Percentiles rank a stretch among this genome's conserved stretches.
Conservation (phyloP, 2,329 filamentous ascomycete species). For the Elsinoe australis region DNA sequence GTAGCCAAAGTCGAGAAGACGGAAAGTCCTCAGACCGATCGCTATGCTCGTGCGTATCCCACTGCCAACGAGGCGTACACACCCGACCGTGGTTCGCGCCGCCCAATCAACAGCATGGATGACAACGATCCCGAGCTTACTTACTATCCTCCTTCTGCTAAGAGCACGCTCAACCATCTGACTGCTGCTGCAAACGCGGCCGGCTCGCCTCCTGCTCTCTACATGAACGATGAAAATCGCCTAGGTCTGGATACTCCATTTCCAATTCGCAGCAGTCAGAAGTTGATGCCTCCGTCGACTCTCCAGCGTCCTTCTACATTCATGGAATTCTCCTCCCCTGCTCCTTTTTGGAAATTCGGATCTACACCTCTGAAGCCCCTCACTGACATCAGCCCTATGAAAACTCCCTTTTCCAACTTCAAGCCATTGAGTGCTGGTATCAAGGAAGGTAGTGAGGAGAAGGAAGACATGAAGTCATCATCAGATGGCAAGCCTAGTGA, state of each 20-base stretch:
- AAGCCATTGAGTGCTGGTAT: constrained; percentile 22
- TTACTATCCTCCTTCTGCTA: constrained; percentile 22
- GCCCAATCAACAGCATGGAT: constrained; percentile 27
- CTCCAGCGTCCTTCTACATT: constrained; percentile 74
- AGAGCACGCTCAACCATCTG: constrained; percentile 26
- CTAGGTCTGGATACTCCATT: constrained; percentile 33
- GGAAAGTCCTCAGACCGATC: constrained; percentile 38
- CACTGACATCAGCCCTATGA: constrained; percentile 33
- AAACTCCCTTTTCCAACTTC: constrained; percentile 30
- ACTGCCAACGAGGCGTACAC: constrained; percentile 47
- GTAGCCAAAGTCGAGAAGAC: constrained; percentile 21
- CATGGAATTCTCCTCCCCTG: constrained; percentile 77
- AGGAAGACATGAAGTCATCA: constrained; percentile 21
- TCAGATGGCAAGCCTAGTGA: constrained; percentile 22
- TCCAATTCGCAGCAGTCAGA: constrained; percentile 43
- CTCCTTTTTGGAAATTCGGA: constrained; percentile 83
- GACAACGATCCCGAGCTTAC: constrained; percentile 20
- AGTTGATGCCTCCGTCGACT: constrained; percentile 70
- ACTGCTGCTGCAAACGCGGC: constrained; percentile 32
- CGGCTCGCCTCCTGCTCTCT: constrained; percentile 33
- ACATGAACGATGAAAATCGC: constrained; percentile 32
- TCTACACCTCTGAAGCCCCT: constrained; percentile 53
- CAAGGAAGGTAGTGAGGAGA: constrained; percentile 22
- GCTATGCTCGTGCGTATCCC: constrained; percentile 36
- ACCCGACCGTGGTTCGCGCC: constrained; percentile 45